Evolutionary conservation across 768 basidiomycete species (phyloP).

Genomic region (Clavulina sp.): DNA sequence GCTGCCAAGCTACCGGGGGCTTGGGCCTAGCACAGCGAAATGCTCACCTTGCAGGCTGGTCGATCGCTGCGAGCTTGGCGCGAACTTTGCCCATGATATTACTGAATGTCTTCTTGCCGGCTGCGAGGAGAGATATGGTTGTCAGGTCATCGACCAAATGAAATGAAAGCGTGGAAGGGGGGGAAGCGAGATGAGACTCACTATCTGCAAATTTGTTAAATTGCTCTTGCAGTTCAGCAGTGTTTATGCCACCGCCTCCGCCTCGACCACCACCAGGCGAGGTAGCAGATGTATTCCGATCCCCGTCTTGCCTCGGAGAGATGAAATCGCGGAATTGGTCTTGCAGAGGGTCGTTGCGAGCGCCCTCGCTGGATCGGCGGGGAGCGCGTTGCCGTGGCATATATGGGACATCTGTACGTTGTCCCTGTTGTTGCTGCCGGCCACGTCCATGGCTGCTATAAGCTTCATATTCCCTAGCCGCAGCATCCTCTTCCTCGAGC

Average conservation of each 20-base stretch:
- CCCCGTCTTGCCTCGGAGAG: neutral
- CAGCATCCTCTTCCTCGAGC: constrained; percentile 40
- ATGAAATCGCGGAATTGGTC: constrained; percentile 15
- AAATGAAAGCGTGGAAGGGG: neutral
- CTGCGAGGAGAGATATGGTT: constrained; percentile 18
- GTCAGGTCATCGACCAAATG: neutral
- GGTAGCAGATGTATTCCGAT: constrained; percentile 24
- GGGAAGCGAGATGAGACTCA: constrained; percentile 21
- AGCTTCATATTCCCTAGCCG: too few relatives aligned
- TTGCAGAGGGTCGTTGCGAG: neutral
- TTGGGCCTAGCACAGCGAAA: too few relatives aligned
- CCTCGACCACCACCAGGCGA: constrained; percentile 4
- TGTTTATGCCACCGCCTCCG: too few relatives aligned
- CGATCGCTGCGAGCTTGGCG: constrained; percentile 69
- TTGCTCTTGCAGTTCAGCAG: constrained; percentile 40
- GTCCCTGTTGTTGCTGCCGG: too few relatives aligned
- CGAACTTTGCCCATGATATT: constrained; percentile 58
- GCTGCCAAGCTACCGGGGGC: too few relatives aligned
- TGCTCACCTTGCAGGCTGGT: constrained; percentile 24
- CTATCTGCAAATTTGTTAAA: constrained; percentile 64
- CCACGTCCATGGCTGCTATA: constrained; percentile 14
- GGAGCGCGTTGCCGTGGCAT: neutral
- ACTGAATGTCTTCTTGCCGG: constrained; percentile 64
- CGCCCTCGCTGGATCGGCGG: neutral
- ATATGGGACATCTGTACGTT: too few relatives aligned